phyloP scores from a whole-genome alignment of 2,329 filamentous ascomycete species.

The Talaromyces sp. region DNA sequence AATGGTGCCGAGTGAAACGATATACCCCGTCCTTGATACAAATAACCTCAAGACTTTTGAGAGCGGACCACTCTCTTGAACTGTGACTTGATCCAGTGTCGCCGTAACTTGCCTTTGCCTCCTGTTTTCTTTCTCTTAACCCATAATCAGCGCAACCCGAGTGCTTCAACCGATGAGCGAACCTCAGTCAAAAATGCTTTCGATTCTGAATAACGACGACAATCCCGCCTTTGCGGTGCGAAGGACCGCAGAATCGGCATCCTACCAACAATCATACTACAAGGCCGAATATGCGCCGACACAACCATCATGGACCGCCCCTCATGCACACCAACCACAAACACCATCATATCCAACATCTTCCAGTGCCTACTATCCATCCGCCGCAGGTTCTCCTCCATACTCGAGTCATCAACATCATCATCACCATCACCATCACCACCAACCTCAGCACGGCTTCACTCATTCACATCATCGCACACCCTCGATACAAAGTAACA shows the following conservation, averaged over 20 bases:
- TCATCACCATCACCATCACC: neutral
- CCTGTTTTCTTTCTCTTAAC: neutral
- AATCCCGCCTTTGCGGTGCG: conserved; percentile 20
- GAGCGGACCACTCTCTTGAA: neutral
- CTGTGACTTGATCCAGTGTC: neutral
- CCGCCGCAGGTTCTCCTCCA: conserved; percentile 1
- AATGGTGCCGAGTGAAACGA: neutral
- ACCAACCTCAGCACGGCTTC: neutral
- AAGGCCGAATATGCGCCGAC: conserved; percentile 8
- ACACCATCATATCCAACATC: conserved; percentile 4
- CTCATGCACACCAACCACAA: neutral
- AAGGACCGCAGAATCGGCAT: conserved; percentile 3
- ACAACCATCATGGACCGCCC: conserved; percentile 5
- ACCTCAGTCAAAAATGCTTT: conserved; percentile 15
- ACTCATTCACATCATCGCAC: conserved; percentile 9
- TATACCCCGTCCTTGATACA: neutral
- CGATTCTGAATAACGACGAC: conserved; percentile 20
- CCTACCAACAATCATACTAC: conserved; percentile 5
- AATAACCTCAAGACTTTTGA: neutral
- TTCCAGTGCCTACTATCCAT: neutral
- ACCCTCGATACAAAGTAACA: conserved; percentile 18
- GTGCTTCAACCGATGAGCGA: conserved; percentile 7
- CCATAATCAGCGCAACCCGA: neutral
- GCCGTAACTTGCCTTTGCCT: neutral
- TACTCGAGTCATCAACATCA: conserved; percentile 3